Conservation (phyloP, 78 protist species). For the Tieghemostelium lacteum region DNA sequence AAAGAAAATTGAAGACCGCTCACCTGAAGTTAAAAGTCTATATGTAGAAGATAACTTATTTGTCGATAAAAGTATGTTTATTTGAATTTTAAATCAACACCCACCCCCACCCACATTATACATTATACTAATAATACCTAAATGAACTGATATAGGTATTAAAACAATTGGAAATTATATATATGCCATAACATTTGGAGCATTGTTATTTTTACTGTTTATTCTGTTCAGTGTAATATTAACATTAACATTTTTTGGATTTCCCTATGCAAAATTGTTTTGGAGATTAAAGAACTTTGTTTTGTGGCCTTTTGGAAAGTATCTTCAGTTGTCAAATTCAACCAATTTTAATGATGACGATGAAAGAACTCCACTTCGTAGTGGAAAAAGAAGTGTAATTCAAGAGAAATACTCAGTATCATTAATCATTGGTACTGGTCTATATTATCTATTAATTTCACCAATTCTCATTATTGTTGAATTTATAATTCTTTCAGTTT, state of each 20-base stretch:
- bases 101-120: background rate
- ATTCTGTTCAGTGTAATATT: conserved; percentile 1
- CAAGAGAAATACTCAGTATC: background rate
- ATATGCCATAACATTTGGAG: conserved; percentile 42
- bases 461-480: conserved; percentile 44
- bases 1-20: conserved; percentile 34
- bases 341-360: background rate
- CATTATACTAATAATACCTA: background rate
- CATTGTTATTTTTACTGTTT: conserved; percentile 14
- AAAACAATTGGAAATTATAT: conserved; percentile 54
- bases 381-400: background rate
- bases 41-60: conserved; percentile 1
- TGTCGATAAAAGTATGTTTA: background rate
- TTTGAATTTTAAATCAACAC: too few species aligned
- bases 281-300: conserved; percentile 71
- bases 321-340: conserved; percentile 27
- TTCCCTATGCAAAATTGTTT: conserved; percentile 56
- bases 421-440: conserved; percentile 15
- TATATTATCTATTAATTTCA: conserved; percentile 32
- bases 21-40: conserved; percentile 30
- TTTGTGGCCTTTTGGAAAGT: conserved; percentile 83
- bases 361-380: conserved; percentile 25
- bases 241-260: conserved; percentile 46
- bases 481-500: conserved; percentile 32
- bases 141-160: conserved; percentile 12